phyloP scores from a whole-genome alignment of 2,329 filamentous ascomycete genomes.

The Colletotrichum tropicale region DNA sequence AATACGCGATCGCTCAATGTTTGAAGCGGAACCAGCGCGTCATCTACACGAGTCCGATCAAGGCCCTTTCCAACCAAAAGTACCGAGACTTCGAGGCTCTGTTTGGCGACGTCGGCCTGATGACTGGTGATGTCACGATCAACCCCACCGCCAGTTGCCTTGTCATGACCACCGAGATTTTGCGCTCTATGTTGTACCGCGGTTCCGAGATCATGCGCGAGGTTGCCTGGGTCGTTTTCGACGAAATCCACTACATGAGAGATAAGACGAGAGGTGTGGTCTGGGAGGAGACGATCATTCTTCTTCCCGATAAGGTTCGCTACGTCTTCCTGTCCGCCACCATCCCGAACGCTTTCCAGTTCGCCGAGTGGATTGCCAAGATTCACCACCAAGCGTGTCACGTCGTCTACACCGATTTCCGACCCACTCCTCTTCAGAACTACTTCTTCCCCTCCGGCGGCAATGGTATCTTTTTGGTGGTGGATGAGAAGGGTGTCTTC shows the following conservation, averaged over 20 bases:
- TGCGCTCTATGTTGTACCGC: constrained; percentile 96
- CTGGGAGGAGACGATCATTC: constrained; percentile 99
- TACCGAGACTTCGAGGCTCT: constrained; percentile 95
- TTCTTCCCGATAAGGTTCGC: constrained; percentile 96
- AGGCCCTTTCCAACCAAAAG: constrained; percentile 98
- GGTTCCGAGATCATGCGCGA: constrained; percentile 99
- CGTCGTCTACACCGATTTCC: constrained; percentile 98
- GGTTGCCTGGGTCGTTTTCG: constrained; percentile 97
- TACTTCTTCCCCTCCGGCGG: constrained; percentile 96
- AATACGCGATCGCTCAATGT: constrained; percentile 97
- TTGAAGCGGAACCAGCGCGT: constrained; percentile 97
- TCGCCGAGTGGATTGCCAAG: constrained; percentile 98
- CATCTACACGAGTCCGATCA: constrained; percentile 99
- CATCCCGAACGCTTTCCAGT: constrained; percentile 98
- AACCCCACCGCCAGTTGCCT: constrained; percentile 97
- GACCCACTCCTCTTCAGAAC: constrained; percentile 93
- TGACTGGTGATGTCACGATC: constrained; percentile 99
- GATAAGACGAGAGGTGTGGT: constrained; percentile 95
- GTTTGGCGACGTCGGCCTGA: constrained; percentile 95
- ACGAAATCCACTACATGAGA: constrained; percentile 98
- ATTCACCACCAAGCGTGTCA: constrained; percentile 97
- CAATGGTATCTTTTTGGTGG: constrained; percentile 90
- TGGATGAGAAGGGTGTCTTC: constrained; percentile 96
- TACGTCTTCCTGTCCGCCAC: constrained; percentile 98
- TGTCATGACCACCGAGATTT: constrained; percentile 99